phyloP scores from a whole-genome alignment of 495 filamentous ascomycete genomes.

The Talaromyces trachyspermus region DNA sequence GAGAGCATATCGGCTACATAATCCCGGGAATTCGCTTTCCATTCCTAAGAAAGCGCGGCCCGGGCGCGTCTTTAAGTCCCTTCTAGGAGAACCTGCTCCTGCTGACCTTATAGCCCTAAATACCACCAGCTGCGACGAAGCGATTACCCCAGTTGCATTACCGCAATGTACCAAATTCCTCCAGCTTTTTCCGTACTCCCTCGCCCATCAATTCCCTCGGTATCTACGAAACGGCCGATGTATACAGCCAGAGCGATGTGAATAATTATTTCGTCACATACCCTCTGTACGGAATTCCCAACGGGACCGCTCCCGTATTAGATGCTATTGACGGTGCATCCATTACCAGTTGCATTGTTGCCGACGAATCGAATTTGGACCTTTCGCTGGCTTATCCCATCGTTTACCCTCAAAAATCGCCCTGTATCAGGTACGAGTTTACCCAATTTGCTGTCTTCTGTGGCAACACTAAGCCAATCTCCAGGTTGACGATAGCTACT shows the following conservation, averaged over 20 bases:
- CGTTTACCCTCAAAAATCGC: slow-evolving; percentile 50
- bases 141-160: slow-evolving; percentile 48
- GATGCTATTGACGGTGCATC: slow-evolving; percentile 37
- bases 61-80: slow-evolving; percentile 4
- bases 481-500: slow-evolving; percentile 45
- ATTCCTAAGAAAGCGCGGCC: slow-evolving; percentile 13
- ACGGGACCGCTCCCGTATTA: slow-evolving; percentile 35
- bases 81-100: not conserved
- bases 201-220: slow-evolving; percentile 43
- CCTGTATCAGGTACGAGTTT: too few relatives aligned
- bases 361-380: slow-evolving; percentile 41
- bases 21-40: slow-evolving; percentile 37
- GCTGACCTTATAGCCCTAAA: slow-evolving; percentile 32
- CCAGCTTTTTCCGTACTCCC: slow-evolving; percentile 23
- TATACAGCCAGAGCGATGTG: slow-evolving; percentile 48
- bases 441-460: too few relatives aligned
- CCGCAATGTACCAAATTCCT: slow-evolving; percentile 46
- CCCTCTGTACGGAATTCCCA: slow-evolving; percentile 26
- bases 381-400: slow-evolving; percentile 37
- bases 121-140: slow-evolving; percentile 29
- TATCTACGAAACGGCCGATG: slow-evolving; percentile 43
- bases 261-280: slow-evolving; percentile 49
- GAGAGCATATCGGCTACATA: slow-evolving; percentile 50
- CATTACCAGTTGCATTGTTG: slow-evolving; percentile 21
- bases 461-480: too few relatives aligned